phyloP scores from a whole-genome alignment of 345 rosid genomes.

The Punica granatum region DNA sequence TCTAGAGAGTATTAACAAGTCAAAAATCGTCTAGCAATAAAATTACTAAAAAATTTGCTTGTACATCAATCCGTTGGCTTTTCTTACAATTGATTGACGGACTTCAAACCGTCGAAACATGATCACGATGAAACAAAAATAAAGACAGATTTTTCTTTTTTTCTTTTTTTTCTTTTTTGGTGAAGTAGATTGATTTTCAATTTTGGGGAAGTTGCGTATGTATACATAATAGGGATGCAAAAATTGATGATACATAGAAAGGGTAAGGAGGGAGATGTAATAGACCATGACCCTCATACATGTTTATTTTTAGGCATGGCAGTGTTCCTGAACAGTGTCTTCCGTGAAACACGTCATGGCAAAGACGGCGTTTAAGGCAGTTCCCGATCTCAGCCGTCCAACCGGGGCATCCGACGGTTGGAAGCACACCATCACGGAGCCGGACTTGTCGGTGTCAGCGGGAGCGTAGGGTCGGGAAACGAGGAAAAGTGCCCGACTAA shows the following conservation, averaged over 20 bases:
- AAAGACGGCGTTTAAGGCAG: conserved; percentile 35
- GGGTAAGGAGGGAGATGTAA: neutral
- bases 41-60: too few relatives aligned
- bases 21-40: too few relatives aligned
- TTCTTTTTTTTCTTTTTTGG: too few relatives aligned
- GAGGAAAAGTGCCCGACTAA: conserved; percentile 42
- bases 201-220: neutral
- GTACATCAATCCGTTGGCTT: too few relatives aligned
- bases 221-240: neutral
- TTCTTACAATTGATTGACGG: too few relatives aligned
- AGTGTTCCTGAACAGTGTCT: conserved; percentile 21
- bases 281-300: neutral
- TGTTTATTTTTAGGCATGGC: conserved; percentile 18
- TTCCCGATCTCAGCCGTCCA: conserved; percentile 27
- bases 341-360: conserved; percentile 35
- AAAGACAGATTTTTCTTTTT: too few relatives aligned
- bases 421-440: conserved; percentile 21
- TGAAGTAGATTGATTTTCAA: neutral
- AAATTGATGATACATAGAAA: neutral
- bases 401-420: conserved; percentile 17
- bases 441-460: conserved; percentile 57
- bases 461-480: conserved; percentile 37
- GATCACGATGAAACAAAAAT: too few relatives aligned
- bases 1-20: too few relatives aligned
- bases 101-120: too few relatives aligned